Evolutionary conservation across 441 rosid species (phyloP), one percentile per base, ranked within the genome.

Genomic region (Erysimum cheiri): DNA sequence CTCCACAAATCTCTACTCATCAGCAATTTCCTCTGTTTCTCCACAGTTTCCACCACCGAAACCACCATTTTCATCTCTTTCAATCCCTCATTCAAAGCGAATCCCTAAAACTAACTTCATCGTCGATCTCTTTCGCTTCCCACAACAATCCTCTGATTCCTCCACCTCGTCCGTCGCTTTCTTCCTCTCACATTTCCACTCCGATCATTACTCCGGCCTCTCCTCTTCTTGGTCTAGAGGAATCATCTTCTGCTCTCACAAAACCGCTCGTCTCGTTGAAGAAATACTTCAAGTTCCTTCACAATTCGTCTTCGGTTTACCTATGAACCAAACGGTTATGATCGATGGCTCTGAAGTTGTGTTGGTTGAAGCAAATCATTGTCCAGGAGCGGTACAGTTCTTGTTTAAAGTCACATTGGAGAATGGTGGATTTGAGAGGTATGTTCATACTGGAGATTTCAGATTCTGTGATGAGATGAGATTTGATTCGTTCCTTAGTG

Each of bases 141-240:
- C 89, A 54, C 63, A 81, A 15, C 29, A 53, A 73, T 65, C 86
- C 47, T 55, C 82, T 74, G 58, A 77, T 43, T 65, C 77, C 67
- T 81, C 63, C 33, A 9, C 70, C 71, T 69, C 89, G 59, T 69
- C 89, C 61, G 55, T 63, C 64, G 72, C 93, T 35, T 89, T 88
- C 80, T 89, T 93, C 79, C 97, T 93, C 64, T 87, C 96, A 49
- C 96, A 93, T 80, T 91, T 93, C 83, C 97, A 93, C 77, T 85
- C 95, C 64, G 97, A 93, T 37, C 98, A 89, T 69, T 91, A 91
- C 67, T 56, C 87, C 17, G 97, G 96, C 64, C 90, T 93, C 58
- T 78, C 88, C 63, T 55, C 86, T 36, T 50, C 83, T 44, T 93
- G 98, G 97, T 83, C 88, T 14, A 67, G 80, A 53, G 98, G 97